These are phyloP conservation scores for Arabidopsis lyrata DNA, from an alignment of 441 rosid species.

Conservation along the genomic window DNA sequence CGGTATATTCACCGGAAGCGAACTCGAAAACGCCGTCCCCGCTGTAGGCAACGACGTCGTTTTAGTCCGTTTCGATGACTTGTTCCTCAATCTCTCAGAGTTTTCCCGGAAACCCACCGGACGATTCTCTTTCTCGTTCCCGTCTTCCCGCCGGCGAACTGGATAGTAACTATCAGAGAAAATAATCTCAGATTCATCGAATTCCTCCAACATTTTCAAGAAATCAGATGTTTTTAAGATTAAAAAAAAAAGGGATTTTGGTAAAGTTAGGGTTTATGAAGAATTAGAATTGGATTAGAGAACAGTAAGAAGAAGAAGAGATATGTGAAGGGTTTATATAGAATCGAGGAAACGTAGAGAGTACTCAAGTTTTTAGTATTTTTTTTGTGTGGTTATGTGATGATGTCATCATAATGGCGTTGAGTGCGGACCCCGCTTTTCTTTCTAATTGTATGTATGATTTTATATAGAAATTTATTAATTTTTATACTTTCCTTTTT, in stretches of 20 bases:
- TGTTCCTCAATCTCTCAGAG: slow-evolving; percentile 10
- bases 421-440: slow-evolving; percentile 42
- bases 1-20: slow-evolving; percentile 66
- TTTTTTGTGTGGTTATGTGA: slow-evolving; percentile 15
- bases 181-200: slow-evolving; percentile 77
- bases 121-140: slow-evolving; percentile 33
- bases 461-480: neutral
- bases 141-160: slow-evolving; percentile 12
- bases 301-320: slow-evolving; percentile 28
- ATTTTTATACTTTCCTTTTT: neutral
- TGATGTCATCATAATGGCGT: slow-evolving; percentile 42
- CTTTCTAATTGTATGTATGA: slow-evolving; percentile 21
- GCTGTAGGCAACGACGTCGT: slow-evolving; percentile 42
- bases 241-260: neutral
- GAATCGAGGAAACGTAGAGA: slow-evolving; percentile 45
- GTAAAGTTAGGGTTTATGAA: neutral
- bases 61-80: slow-evolving; percentile 20
- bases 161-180: slow-evolving; percentile 55
- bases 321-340: slow-evolving; percentile 45
- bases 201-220: slow-evolving; percentile 68
- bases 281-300: neutral
- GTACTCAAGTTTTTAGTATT: slow-evolving; percentile 37
- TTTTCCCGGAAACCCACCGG: slow-evolving; percentile 30
- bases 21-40: slow-evolving; percentile 28
- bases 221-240: neutral